Conservation (phyloP, 2,329 filamentous ascomycete species). For the Metarhizium robertsii region DNA sequence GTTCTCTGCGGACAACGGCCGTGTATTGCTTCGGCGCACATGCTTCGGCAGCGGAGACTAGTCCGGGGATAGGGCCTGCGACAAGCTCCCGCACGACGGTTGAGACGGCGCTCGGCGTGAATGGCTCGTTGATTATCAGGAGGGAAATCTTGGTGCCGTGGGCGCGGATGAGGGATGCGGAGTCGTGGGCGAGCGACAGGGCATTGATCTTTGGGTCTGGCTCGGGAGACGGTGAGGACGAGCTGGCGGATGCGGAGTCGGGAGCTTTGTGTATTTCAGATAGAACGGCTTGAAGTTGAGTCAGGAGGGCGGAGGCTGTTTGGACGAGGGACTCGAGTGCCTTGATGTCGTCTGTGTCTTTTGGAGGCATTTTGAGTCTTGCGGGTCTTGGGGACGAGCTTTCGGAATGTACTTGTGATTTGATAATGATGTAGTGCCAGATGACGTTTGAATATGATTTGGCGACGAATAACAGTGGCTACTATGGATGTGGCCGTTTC, state of each 20-base stretch:
- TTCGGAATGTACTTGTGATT: too few relatives aligned
- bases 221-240: conserved; percentile 6
- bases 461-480: too few relatives aligned
- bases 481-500: too few relatives aligned
- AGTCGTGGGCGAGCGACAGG: conserved; percentile 61
- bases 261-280: conserved; percentile 26
- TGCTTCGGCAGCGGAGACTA: conserved; percentile 61
- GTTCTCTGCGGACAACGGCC: conserved; percentile 50
- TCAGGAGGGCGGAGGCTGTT: conserved; percentile 27
- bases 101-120: conserved; percentile 66
- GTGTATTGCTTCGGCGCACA: conserved; percentile 56
- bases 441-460: too few relatives aligned
- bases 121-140: conserved; percentile 76
- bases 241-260: conserved; percentile 8
- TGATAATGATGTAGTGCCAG: too few relatives aligned
- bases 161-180: conserved; percentile 64
- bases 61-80: conserved; percentile 61
- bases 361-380: conserved; percentile 14
- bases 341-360: conserved; percentile 20
- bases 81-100: conserved; percentile 66
- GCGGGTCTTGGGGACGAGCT: not conserved
- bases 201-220: conserved; percentile 35
- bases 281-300: conserved; percentile 33
- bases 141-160: conserved; percentile 84
- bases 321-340: conserved; percentile 29